phyloP scores from a whole-genome alignment of 2,329 filamentous ascomycete species.

The Fusarium papillatum region DNA sequence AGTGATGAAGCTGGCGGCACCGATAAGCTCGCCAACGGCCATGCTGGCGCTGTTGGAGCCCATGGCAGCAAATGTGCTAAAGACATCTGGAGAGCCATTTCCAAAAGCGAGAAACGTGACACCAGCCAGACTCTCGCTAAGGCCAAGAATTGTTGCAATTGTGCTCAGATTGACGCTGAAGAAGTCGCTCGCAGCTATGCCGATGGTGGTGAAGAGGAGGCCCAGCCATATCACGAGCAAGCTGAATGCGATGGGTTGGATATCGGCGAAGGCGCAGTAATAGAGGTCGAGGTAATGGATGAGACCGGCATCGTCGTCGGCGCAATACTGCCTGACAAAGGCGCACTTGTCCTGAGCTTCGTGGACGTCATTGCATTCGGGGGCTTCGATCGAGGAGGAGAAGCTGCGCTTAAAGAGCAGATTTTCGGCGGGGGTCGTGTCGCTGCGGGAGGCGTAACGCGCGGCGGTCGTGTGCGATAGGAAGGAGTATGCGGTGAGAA shows the following conservation, averaged over 20 bases:
- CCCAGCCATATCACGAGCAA: constrained; percentile 87
- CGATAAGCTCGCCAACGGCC: constrained; percentile 94
- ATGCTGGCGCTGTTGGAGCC: constrained; percentile 96
- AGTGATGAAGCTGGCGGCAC: constrained; percentile 95
- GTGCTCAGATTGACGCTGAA: constrained; percentile 98
- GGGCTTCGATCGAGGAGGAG: constrained; percentile 43
- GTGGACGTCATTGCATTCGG: constrained; percentile 85
- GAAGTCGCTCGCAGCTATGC: constrained; percentile 98
- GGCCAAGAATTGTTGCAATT: constrained; percentile 87
- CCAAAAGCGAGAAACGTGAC: constrained; percentile 98
- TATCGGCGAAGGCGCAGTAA: constrained; percentile 82
- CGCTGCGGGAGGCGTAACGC: constrained; percentile 18
- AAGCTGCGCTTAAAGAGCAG: constrained; percentile 42
- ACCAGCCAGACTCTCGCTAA: constrained; percentile 96
- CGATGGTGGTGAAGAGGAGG: constrained; percentile 95
- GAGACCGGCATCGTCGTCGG: constrained; percentile 90
- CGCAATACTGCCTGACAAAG: constrained; percentile 86
- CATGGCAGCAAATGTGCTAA: constrained; percentile 99
- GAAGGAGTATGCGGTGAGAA: constrained; percentile 61
- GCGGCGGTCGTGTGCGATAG: constrained; percentile 46
- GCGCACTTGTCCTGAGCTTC: constrained; percentile 84
- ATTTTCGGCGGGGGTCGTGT: constrained; percentile 16
- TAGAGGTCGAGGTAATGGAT: constrained; percentile 91
- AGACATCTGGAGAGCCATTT: constrained; percentile 98
- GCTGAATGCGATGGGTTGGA: constrained; percentile 82